phyloP scores from a whole-genome alignment of 2,329 filamentous ascomycete species.

The Epicoccum sorghinum region DNA sequence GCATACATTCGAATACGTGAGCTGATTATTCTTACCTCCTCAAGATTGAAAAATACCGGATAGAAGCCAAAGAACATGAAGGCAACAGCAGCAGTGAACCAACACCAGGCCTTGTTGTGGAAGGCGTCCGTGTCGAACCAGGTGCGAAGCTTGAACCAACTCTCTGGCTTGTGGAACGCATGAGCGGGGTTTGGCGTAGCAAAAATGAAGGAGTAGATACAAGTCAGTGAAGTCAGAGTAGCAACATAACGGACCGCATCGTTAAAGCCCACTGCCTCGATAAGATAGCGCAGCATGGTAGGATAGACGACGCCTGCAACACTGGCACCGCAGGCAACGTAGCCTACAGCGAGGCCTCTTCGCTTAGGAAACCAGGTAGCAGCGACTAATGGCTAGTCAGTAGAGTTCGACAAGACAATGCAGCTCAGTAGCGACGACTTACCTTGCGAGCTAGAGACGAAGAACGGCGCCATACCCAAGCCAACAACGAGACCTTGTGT shows the following conservation, averaged over 20 bases:
- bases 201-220: conserved; percentile 50
- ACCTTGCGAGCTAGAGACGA: conserved; percentile 59
- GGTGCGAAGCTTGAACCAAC: conserved; percentile 46
- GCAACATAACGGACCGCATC: conserved; percentile 52
- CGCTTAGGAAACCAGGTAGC: conserved; percentile 57
- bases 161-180: conserved; percentile 46
- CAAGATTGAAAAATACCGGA: conserved; percentile 59
- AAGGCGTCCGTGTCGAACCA: conserved; percentile 56
- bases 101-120: conserved; percentile 50
- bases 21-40: conserved; percentile 47
- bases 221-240: conserved; percentile 49
- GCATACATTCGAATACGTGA: background rate
- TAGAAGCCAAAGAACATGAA: conserved; percentile 61
- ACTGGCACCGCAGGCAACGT: conserved; percentile 58
- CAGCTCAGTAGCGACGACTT: conserved; percentile 20
- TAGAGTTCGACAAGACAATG: background rate
- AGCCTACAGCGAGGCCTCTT: conserved; percentile 56
- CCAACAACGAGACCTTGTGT: conserved; percentile 56
- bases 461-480: conserved; percentile 60
- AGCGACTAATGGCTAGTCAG: conserved; percentile 48
- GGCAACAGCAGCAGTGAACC: conserved; percentile 53
- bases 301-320: conserved; percentile 56
- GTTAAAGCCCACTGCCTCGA: conserved; percentile 53
- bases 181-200: conserved; percentile 53
- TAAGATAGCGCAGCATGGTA: conserved; percentile 54